These are phyloP conservation scores for Solanum ossicruentum DNA, from an alignment of 257 asterid genomes.

Conservation along the genomic window DNA sequence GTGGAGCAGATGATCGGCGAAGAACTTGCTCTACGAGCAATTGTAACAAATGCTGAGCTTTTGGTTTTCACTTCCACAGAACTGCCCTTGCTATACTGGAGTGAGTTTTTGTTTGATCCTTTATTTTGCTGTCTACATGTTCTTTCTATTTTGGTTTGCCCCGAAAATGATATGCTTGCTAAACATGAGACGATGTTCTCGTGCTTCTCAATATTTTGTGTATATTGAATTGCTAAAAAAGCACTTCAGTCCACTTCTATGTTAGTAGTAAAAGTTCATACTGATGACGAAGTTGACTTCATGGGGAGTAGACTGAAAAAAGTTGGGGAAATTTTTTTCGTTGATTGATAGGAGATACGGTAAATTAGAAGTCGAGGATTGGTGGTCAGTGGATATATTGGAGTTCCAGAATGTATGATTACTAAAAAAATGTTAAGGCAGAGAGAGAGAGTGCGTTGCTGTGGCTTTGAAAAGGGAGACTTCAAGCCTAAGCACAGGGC, in stretches of 20 bases:
- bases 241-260: background rate
- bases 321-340: background rate
- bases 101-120: conserved; percentile 26
- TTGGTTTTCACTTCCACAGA: conserved; percentile 62
- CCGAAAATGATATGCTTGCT: background rate
- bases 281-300: background rate
- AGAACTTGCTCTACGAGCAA: conserved; percentile 54
- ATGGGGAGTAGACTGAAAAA: background rate
- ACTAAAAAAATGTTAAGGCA: background rate
- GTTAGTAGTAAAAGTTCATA: background rate
- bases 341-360: background rate
- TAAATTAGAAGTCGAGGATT: background rate
- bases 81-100: conserved; percentile 53
- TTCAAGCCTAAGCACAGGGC: background rate
- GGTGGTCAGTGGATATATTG: background rate
- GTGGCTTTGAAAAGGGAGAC: background rate
- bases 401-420: background rate
- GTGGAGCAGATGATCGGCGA: conserved; percentile 36
- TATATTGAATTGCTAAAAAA: background rate
- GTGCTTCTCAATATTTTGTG: background rate
- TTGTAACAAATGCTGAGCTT: conserved; percentile 55
- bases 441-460: background rate
- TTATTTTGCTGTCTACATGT: background rate
- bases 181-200: background rate
- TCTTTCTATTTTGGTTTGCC: background rate